phyloP scores from a whole-genome alignment of 148 eudicot species.

The Dysphania ambrosioides region DNA sequence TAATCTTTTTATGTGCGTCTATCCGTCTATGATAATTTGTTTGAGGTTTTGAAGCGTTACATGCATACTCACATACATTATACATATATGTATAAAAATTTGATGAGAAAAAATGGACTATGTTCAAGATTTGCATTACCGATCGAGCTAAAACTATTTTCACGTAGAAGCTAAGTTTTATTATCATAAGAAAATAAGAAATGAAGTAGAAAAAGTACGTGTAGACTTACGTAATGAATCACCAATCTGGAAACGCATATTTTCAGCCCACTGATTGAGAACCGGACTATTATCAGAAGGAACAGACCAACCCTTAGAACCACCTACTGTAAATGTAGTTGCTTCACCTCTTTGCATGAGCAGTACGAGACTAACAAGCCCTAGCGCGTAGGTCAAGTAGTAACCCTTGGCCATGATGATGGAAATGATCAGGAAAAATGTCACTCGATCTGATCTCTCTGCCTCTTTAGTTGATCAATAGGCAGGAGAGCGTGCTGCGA shows the following conservation, averaged over 20 bases:
- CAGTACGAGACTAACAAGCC: slow-evolving; percentile 38
- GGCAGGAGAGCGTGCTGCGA: no score
- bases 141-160: no score
- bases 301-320: slow-evolving; percentile 55
- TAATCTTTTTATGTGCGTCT: neutral
- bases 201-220: neutral
- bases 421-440: neutral
- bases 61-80: no score
- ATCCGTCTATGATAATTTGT: no score
- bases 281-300: slow-evolving; percentile 43
- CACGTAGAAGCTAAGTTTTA: no score
- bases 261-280: slow-evolving; percentile 81
- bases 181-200: neutral
- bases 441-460: neutral
- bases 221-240: slow-evolving; percentile 66
- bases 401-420: slow-evolving; percentile 14
- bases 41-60: no score
- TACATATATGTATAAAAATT: no score
- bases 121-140: no score
- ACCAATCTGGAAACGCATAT: slow-evolving; percentile 60
- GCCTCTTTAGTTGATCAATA: neutral
- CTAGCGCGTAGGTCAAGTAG: slow-evolving; percentile 20
- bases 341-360: slow-evolving; percentile 46
- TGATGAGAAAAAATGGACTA: no score
- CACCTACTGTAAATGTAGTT: slow-evolving; percentile 70